phyloP scores from a whole-genome alignment of 345 rosid species.

The Cardamine chenopodiifolia region DNA sequence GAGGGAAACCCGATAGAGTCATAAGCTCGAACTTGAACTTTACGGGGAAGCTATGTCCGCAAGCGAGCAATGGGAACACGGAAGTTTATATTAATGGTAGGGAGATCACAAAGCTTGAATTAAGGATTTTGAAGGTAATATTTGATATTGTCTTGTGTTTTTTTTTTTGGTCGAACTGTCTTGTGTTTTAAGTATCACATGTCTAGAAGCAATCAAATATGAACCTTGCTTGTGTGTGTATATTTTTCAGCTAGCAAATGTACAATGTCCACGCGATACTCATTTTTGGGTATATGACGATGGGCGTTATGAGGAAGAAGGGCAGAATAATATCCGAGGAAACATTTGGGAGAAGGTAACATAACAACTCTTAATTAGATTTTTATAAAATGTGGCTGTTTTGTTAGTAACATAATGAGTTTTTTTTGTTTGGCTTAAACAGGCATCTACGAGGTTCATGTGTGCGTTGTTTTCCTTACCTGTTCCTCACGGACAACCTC shows the following conservation, averaged over 20 bases:
- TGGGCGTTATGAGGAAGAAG: conserved; percentile 94
- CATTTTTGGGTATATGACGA: conserved; percentile 96
- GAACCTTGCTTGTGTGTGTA: conserved; percentile 18
- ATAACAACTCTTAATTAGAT: background rate
- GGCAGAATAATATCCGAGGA: conserved; percentile 89
- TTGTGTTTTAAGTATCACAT: background rate
- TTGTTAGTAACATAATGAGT: background rate
- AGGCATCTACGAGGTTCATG: conserved; percentile 90
- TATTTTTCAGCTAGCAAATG: conserved; percentile 69
- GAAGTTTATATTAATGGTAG: conserved; percentile 92
- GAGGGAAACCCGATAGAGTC: conserved; percentile 85
- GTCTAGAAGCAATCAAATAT: background rate
- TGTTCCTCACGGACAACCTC: conserved; percentile 74
- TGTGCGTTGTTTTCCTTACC: conserved; percentile 91
- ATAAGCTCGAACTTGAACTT: conserved; percentile 91
- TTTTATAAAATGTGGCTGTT: background rate
- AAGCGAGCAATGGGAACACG: conserved; percentile 88
- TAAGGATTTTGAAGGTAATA: conserved; percentile 76
- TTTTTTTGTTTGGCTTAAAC: conserved; percentile 46
- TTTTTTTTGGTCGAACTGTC: too few relatives aligned
- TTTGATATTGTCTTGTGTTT: conserved; percentile 9
- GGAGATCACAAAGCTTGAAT: conserved; percentile 86
- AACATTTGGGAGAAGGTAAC: conserved; percentile 90
- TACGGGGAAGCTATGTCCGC: conserved; percentile 67
- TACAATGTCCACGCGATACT: conserved; percentile 84